These are phyloP conservation scores for Gillenia trifoliata DNA, from an alignment of 306 rosid genomes.

Conservation along the genomic window DNA sequence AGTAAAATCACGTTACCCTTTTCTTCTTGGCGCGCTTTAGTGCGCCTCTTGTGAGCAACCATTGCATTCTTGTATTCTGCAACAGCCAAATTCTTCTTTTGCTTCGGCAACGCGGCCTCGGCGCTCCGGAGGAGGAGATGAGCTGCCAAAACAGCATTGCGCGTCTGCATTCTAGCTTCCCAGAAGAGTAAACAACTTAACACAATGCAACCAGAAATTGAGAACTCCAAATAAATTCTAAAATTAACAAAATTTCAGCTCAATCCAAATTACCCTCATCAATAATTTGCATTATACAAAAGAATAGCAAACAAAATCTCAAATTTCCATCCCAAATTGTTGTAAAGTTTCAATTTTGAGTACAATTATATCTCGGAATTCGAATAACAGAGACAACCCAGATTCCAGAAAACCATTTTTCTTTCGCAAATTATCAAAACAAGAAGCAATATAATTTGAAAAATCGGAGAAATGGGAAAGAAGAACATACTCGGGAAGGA, in stretches of 20 bases:
- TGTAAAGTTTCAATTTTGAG: neutral
- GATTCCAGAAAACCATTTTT: neutral
- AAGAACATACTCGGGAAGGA: slow-evolving; percentile 59
- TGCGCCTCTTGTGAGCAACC: slow-evolving; percentile 66
- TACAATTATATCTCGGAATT: neutral
- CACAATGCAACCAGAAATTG: neutral
- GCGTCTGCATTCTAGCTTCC: slow-evolving; percentile 55
- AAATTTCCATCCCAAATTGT: neutral
- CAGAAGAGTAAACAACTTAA: neutral
- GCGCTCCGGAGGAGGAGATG: slow-evolving; percentile 65
- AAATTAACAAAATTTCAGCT: neutral
- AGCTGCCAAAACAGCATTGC: slow-evolving; percentile 58
- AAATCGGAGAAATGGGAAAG: neutral
- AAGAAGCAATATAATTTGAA: neutral
- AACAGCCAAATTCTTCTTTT: slow-evolving; percentile 60
- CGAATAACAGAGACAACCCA: slow-evolving; percentile 1
- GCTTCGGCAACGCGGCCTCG: slow-evolving; percentile 68
- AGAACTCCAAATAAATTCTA: neutral
- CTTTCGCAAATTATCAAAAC: neutral
- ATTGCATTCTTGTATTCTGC: slow-evolving; percentile 74
- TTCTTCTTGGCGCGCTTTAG: slow-evolving; percentile 50
- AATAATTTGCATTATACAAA: neutral
- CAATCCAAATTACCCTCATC: neutral
- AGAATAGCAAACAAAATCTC: neutral
- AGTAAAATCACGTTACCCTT: slow-evolving; percentile 34